Evolutionary conservation across 768 basidiomycete genomes (phyloP).

Genomic region (Mrakia hoshinonis): DNA sequence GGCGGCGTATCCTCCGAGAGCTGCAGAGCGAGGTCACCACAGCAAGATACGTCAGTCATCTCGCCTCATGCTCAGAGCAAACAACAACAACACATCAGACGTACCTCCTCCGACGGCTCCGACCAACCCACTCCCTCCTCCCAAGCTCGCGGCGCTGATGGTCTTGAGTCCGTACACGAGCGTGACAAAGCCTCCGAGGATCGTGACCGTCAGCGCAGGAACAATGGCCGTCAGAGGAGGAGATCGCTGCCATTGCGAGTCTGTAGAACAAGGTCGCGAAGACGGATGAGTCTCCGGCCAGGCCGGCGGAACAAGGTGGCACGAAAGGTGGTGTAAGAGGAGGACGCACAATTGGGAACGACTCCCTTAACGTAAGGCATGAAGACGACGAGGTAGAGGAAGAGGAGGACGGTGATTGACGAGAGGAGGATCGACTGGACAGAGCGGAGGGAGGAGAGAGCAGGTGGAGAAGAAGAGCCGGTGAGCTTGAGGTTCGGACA

Average conservation of each 20-base stretch:
- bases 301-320: neutral
- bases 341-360: conserved; percentile 14
- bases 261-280: neutral
- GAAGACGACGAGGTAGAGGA: conserved; percentile 27
- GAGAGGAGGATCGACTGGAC: conserved; percentile 16
- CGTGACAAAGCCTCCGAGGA: conserved; percentile 6
- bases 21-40: neutral
- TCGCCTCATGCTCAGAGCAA: neutral
- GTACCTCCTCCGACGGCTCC: conserved; percentile 23
- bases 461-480: neutral
- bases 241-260: conserved; percentile 20
- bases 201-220: conserved; percentile 16
- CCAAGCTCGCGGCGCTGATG: neutral
- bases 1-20: conserved; percentile 8
- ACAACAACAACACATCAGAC: neutral
- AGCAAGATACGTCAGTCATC: neutral
- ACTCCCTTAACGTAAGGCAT: conserved; percentile 21
- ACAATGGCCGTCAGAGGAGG: conserved; percentile 19
- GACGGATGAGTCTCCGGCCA: neutral
- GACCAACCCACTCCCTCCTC: conserved; percentile 5
- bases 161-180: conserved; percentile 23
- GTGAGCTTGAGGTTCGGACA: neutral
- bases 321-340: neutral
- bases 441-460: neutral
- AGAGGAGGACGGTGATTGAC: conserved; percentile 12